Base-by-base conservation (phyloP, 441 rosid genomes). In the Pelargonium myrrhifolium region DNA sequence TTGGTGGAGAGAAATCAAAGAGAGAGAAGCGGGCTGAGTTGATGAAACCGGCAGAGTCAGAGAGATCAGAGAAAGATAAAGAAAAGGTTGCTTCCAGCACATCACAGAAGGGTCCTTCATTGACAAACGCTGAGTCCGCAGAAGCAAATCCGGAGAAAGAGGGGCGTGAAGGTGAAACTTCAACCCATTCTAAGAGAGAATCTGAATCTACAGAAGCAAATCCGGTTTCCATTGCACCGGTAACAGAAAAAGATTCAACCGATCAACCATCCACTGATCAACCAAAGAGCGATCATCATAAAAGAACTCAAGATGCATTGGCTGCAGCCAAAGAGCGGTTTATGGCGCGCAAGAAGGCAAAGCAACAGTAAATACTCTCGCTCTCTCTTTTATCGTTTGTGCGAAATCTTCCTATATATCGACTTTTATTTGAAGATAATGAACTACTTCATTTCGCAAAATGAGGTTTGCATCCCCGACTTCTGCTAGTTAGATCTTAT, bases 261-360 rank as follows among this genome's bases (percentile, higher is more conserved):
- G 80, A 72, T 68, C 78, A 77, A 63, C 85, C 78, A 3, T 69
- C 80, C 14, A 68, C 9, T 8, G 80, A 72, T 68, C 78, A 77
- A 62, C 85, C 78, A 4, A 82, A 77, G 68, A 65, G 12, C 10
- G 80, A 81, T 58, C 93, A 86, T 63, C 90, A 83, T 60, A 93
- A 84, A 81, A 85, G 81, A 77, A 70, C 77, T 59, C 82, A 83
- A 69, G 89, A 87, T 71, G 89, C 84, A 5, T 49, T 89, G 26
- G 84, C 86, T 24, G 92, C 96, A 15, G 97, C 96, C 31, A 92
- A 74, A 80, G 95, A 83, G 74, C 88, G 96, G 4, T 85, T 85
- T 68, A 65, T 93, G 80, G 93, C 89, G 3, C 79, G 96, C 64
- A 89, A 93, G 88, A 90, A 68, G 69, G 81, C 87, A 6, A 90